Conservation (phyloP, 164 flowering plant genomes). For the Santalum album region DNA sequence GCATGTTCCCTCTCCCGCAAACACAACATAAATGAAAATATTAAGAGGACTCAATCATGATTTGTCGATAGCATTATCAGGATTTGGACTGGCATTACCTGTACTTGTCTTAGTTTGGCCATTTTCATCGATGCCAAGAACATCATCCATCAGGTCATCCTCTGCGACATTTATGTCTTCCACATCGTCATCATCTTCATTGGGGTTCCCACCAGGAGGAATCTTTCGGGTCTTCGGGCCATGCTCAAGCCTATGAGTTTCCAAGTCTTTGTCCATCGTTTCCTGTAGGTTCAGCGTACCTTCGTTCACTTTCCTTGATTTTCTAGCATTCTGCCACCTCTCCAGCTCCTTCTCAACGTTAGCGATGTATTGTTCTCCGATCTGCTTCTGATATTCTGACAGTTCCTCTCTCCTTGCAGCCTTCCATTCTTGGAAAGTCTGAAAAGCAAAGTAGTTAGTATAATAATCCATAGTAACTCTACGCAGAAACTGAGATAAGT, state of each 20-base stretch:
- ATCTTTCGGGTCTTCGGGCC: constrained; percentile 90
- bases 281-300: constrained; percentile 68
- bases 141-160: constrained; percentile 93
- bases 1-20: too few relatives aligned
- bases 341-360: constrained; percentile 80
- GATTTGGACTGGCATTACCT: constrained; percentile 27
- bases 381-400: constrained; percentile 73
- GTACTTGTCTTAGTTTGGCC: constrained; percentile 29
- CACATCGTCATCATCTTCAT: constrained; percentile 71
- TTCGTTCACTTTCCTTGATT: constrained; percentile 48
- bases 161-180: constrained; percentile 89
- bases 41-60: too few relatives aligned
- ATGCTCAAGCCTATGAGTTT: constrained; percentile 87
- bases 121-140: constrained; percentile 67
- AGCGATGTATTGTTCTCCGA: constrained; percentile 56
- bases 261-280: constrained; percentile 95
- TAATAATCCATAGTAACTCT: too few relatives aligned
- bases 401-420: constrained; percentile 77
- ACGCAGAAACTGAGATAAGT: too few relatives aligned
- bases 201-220: constrained; percentile 47
- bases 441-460: background rate
- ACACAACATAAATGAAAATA: too few relatives aligned
- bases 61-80: constrained; percentile 17
- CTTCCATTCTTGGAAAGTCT: constrained; percentile 85
- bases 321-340: constrained; percentile 80